A percentile compares a stretch with the other conserved stretches of the same genome.
These are phyloP conservation scores for Polygonum aviculare DNA, from an alignment of 148 eudicot genomes.

Conservation along the genomic window DNA sequence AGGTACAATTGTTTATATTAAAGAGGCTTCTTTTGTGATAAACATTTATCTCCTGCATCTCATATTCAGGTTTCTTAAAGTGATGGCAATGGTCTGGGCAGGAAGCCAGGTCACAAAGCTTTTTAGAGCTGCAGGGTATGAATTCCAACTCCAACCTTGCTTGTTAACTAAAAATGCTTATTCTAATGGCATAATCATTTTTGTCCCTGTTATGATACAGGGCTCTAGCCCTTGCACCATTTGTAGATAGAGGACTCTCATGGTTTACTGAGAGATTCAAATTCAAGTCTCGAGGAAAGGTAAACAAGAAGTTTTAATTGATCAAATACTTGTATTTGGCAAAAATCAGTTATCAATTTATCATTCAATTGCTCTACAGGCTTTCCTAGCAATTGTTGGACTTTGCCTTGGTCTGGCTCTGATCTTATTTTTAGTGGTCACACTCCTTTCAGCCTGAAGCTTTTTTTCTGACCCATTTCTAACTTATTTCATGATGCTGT, in stretches of 20 bases:
- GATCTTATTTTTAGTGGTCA: conserved; percentile 45
- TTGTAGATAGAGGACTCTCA: conserved; percentile 57
- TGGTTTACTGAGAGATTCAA: conserved; percentile 56
- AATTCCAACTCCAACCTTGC: conserved; percentile 12
- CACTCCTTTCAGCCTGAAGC: conserved; percentile 49
- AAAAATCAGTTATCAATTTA: background rate
- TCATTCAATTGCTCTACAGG: conserved; percentile 30
- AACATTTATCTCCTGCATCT: background rate
- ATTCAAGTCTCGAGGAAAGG: conserved; percentile 65
- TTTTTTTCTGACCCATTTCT: background rate
- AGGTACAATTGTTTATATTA: background rate
- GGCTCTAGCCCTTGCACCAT: conserved; percentile 78
- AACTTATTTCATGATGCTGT: background rate
- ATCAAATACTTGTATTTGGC: background rate
- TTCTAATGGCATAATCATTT: no score
- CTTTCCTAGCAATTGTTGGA: conserved; percentile 54
- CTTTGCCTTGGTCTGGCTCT: conserved; percentile 53
- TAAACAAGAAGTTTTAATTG: conserved; percentile 12
- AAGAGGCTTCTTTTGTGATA: background rate
- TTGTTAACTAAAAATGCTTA: no score
- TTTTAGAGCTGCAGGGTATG: conserved; percentile 82
- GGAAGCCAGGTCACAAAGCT: conserved; percentile 97
- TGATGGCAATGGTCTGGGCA: conserved; percentile 99
- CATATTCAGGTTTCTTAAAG: conserved; percentile 55
- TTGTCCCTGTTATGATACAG: conserved; percentile 27